Evolutionary conservation across 2,329 filamentous ascomycete species (phyloP), one percentile per base, ranked within the genome.

Genomic region (Neopestalotiopsis sp.): DNA sequence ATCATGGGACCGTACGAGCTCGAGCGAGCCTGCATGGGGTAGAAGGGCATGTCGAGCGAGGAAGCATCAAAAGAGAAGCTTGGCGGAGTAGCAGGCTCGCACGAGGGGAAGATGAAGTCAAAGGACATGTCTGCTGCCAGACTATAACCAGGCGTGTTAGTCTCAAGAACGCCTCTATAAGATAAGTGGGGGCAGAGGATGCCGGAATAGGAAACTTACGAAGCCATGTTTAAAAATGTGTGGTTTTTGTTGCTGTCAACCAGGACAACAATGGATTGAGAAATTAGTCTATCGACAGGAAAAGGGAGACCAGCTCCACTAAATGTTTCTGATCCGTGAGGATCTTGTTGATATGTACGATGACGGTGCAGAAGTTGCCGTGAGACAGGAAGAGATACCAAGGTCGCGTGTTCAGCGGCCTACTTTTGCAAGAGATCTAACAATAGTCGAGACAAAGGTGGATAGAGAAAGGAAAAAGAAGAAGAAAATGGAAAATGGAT

Each of bases 1-100:
- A 90, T 92, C 76, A 89, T 82, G 71, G 92, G 92, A 65, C 87
- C 86, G 75, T 90, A 88, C 73, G 91, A 93, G 69, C 87, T 85
- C 76, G 88, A 89, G 77, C 90, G 89, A 78, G 83, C 85, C 79
- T 93, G 90, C 72, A 82, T 83, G 70, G 81, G 81, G 77, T 79
- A 79, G 79, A 82, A 88, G 30, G 87, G 82, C 70, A 89, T 83
- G 72, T 89, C 86, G 72, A 89, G 81, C 69, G 90, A 81, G 68
- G 87, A 84, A 59, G 86, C 81, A 74, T 90, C 87, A 80, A 89
- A 89, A 70, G 83, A 82, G 77, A 85, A 88, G 75, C 81, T 83
- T 68, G 85, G 85, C 68, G 85, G 84, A 10, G 85, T 86, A 71
- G 78, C 77, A 67, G 86, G 83, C 73, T 86, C 85, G 79, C 85